Base-by-base conservation (phyloP, 2,329 filamentous ascomycete genomes). In the Iodosphaeria phyllophila region DNA sequence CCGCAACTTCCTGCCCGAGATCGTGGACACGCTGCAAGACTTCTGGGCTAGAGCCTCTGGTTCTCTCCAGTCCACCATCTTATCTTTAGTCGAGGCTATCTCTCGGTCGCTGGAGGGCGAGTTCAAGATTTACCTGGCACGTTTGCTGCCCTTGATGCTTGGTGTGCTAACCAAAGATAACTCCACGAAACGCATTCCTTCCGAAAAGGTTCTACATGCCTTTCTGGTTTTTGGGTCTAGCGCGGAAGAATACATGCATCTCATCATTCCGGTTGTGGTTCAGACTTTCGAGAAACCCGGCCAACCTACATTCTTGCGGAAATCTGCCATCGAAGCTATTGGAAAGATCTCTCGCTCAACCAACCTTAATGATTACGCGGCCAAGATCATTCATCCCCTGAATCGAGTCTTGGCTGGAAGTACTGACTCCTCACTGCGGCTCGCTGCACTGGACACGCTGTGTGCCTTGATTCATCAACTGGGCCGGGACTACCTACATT, bases 201-300 rank as follows among this genome's bases (percentile, higher is more conserved):
- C 84, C 0, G 83, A 93, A 44, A 75, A 76, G 37, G 84, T 98
- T 4, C 59, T 99, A 13, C 89, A 95, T 44, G 84, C 86, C 0
- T 92, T 99, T 48, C 56, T 98, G 15, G 79, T 98, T 1, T 98
- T 98, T 44, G 91, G 91, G 1, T 75, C 84, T 0, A 95, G 84
- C 41, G 79, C 78, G 8, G 89, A 98, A 46, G 89, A 98, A 46
- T 98, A 98, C 47, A 98, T 98, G 89, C 89, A 98, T 46, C 61
- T 98, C 26, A 95, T 99, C 36, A 80, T 98, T 25, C 89, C 89
- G 0, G 82, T 92, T 18, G 83, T 98, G 40, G 84, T 98, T 6
- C 73, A 77, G 22, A 77, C 92, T 24, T 95, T 98, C 41, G 86
- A 98, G 46, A 91, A 82, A 42, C 68, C 76, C 16, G 73, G 76